Evolutionary conservation across 2,329 filamentous ascomycete species (phyloP).

Genomic region (Neofusicoccum parvum): DNA sequence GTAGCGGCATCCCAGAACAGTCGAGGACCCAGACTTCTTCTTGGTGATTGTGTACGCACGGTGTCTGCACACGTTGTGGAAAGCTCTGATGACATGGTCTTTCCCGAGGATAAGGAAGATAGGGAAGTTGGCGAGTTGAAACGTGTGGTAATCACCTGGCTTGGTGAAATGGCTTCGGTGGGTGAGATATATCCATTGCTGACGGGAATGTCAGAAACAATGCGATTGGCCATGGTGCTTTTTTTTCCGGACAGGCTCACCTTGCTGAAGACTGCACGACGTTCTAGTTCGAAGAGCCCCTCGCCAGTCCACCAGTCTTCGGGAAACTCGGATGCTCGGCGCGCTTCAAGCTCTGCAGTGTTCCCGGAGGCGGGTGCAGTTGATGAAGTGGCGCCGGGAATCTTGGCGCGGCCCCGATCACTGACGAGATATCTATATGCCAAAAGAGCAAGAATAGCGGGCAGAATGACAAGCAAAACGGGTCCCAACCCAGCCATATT

Average conservation of each 20-base stretch:
- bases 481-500: background rate
- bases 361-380: background rate
- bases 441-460: background rate
- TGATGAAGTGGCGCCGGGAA: background rate
- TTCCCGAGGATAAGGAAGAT: slow-evolving; percentile 45
- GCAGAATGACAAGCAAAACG: background rate
- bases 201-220: slow-evolving; percentile 7
- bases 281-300: slow-evolving; percentile 51
- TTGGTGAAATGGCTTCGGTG: slow-evolving; percentile 40
- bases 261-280: slow-evolving; percentile 53
- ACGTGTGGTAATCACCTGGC: slow-evolving; percentile 40
- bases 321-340: slow-evolving; percentile 39
- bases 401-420: background rate
- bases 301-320: slow-evolving; percentile 44
- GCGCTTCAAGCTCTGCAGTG: slow-evolving; percentile 34
- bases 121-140: slow-evolving; percentile 40
- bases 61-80: slow-evolving; percentile 51
- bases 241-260: slow-evolving; percentile 28
- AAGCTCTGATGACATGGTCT: slow-evolving; percentile 39
- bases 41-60: slow-evolving; percentile 47
- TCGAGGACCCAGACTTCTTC: slow-evolving; percentile 40
- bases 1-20: slow-evolving; percentile 48
- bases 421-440: background rate
- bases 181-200: slow-evolving; percentile 43
- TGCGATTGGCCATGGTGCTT: background rate